phyloP scores from a whole-genome alignment of 139 green algal species.

The Micractinium conductrix region DNA sequence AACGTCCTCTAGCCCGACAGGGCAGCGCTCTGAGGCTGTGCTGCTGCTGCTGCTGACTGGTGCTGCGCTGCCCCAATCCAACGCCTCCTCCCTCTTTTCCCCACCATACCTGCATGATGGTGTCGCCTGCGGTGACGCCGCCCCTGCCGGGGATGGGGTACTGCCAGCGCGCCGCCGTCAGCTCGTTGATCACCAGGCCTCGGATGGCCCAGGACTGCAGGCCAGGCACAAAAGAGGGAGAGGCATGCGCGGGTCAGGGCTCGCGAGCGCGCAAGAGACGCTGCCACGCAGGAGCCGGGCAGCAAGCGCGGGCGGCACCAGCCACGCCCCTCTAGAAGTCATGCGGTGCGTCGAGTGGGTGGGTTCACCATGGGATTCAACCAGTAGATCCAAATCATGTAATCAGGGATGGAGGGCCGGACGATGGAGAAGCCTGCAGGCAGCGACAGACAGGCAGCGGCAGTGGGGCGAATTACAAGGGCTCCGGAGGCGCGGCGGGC shows the following conservation, averaged over 20 bases:
- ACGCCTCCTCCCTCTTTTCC: background rate
- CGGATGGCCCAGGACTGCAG: constrained; percentile 11
- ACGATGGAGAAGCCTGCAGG: constrained; percentile 81
- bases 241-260: too few species aligned
- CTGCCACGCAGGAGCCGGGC: background rate
- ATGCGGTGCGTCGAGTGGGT: background rate
- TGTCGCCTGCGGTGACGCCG: background rate
- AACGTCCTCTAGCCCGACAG: too few species aligned
- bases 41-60: background rate
- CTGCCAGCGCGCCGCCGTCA: constrained; percentile 30
- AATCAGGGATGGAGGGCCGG: constrained; percentile 5
- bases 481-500: background rate
- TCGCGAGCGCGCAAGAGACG: too few species aligned
- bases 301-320: background rate
- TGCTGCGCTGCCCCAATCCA: background rate
- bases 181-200: constrained; percentile 37
- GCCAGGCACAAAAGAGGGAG: too few species aligned
- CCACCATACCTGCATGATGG: background rate
- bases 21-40: too few species aligned
- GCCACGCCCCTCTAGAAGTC: background rate
- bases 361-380: constrained; percentile 57
- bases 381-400: constrained; percentile 32
- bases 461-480: background rate
- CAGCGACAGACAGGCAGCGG: constrained; percentile 14
- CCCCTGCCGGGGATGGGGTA: background rate